phyloP scores from a whole-genome alignment of 768 basidiomycete genomes.

The Hydnomerulius pinastri region DNA sequence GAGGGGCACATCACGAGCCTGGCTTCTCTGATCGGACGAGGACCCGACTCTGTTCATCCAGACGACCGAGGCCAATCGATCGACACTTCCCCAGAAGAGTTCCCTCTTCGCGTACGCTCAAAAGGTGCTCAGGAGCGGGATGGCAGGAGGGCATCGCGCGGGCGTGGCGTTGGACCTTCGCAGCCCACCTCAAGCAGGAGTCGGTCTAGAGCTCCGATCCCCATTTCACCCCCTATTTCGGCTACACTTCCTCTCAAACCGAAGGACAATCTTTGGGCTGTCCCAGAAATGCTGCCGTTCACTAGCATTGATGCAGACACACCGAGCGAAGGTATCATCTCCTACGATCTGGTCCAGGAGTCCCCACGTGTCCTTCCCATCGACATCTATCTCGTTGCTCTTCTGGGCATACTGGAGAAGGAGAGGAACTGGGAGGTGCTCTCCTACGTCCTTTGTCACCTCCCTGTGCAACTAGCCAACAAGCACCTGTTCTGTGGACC shows the following conservation, averaged over 20 bases:
- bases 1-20: conserved; percentile 60
- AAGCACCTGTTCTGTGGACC: conserved; percentile 97
- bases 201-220: conserved; percentile 54
- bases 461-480: conserved; percentile 90
- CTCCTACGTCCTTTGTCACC: conserved; percentile 87
- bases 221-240: conserved; percentile 26
- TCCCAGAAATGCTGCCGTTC: conserved; percentile 70
- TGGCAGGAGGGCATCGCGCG: conserved; percentile 52
- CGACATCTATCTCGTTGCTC: conserved; percentile 66
- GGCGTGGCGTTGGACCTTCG: conserved; percentile 46
- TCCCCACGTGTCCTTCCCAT: conserved; percentile 60
- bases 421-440: conserved; percentile 92
- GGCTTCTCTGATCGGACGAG: conserved; percentile 63
- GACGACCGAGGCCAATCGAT: conserved; percentile 25
- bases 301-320: conserved; percentile 53
- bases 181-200: conserved; percentile 58
- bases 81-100: conserved; percentile 32
- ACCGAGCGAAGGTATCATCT: conserved; percentile 66
- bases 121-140: conserved; percentile 53
- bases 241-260: conserved; percentile 34
- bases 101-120: conserved; percentile 42
- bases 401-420: conserved; percentile 66
- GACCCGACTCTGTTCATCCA: conserved; percentile 28
- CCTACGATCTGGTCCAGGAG: conserved; percentile 58
- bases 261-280: conserved; percentile 59